Conservation (phyloP, 2,329 filamentous ascomycete species). For the Curvularia hawaiiensis region DNA sequence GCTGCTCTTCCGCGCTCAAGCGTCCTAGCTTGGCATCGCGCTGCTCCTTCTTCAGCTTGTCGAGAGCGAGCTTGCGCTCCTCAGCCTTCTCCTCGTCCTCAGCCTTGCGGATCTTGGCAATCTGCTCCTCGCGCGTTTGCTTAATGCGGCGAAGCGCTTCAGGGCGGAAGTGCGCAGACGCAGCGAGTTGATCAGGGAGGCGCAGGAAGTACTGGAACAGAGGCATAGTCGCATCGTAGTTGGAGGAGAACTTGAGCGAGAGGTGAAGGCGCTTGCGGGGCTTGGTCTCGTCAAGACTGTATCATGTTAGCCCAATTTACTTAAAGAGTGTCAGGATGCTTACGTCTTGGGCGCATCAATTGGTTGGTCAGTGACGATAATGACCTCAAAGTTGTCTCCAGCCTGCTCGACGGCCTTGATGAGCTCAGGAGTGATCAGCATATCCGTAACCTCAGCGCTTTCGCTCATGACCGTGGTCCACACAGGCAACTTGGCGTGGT, state of each 20-base stretch:
- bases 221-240: conserved; percentile 66
- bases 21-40: conserved; percentile 72
- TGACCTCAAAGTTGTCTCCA: conserved; percentile 76
- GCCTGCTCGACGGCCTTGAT: conserved; percentile 77
- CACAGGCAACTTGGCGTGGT: conserved; percentile 82
- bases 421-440: conserved; percentile 85
- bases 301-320: conserved; percentile 7
- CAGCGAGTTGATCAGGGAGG: conserved; percentile 80
- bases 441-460: conserved; percentile 90
- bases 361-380: conserved; percentile 90
- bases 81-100: conserved; percentile 74
- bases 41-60: conserved; percentile 79
- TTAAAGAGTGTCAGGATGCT: conserved; percentile 41
- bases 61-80: conserved; percentile 59
- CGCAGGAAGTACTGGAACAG: conserved; percentile 83
- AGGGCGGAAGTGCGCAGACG: conserved; percentile 81
- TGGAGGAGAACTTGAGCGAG: conserved; percentile 68
- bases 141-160: conserved; percentile 86
- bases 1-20: conserved; percentile 64
- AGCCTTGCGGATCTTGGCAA: conserved; percentile 77
- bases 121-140: conserved; percentile 77
- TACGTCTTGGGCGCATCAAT: conserved; percentile 84
- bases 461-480: conserved; percentile 98
- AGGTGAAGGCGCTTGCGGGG: conserved; percentile 89
- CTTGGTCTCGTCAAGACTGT: conserved; percentile 78